These are phyloP conservation scores for Leccinum subspadiceum DNA, from an alignment of 1,284 basidiomycete species.

Conservation along the genomic window DNA sequence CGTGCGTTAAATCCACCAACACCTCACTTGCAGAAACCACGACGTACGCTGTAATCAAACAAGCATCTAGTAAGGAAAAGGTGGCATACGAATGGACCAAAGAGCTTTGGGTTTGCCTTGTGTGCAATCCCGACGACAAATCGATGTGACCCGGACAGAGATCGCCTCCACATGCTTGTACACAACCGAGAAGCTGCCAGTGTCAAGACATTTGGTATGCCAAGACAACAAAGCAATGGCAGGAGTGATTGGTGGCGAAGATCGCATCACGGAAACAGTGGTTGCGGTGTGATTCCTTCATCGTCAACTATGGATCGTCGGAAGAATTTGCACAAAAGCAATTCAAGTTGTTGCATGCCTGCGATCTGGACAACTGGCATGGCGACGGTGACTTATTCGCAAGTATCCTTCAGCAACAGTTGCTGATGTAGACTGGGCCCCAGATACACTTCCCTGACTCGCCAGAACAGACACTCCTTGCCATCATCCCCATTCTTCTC, in stretches of 20 bases:
- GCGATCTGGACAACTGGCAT: conserved; percentile 10
- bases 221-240: neutral
- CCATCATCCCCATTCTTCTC: conserved; percentile 8
- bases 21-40: neutral
- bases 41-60: conserved; percentile 48
- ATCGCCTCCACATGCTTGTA: conserved; percentile 57
- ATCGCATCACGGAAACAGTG: conserved; percentile 4
- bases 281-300: conserved; percentile 5
- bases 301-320: conserved; percentile 4
- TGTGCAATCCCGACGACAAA: conserved; percentile 51
- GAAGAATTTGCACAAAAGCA: conserved; percentile 7
- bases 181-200: conserved; percentile 33
- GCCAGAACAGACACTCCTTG: conserved; percentile 1
- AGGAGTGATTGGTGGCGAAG: conserved; percentile 7
- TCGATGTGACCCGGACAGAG: conserved; percentile 47
- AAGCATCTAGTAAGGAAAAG: conserved; percentile 52
- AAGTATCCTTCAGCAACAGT: neutral
- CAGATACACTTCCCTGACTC: conserved; percentile 13
- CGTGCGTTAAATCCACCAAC: neutral
- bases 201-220: conserved; percentile 44
- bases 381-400: conserved; percentile 6
- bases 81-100: conserved; percentile 42
- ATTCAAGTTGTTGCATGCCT: neutral
- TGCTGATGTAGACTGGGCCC: neutral
- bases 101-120: conserved; percentile 53